Conservation (phyloP, 192 early-diverging fungal genomes). For the Chytriomyces sp. region DNA sequence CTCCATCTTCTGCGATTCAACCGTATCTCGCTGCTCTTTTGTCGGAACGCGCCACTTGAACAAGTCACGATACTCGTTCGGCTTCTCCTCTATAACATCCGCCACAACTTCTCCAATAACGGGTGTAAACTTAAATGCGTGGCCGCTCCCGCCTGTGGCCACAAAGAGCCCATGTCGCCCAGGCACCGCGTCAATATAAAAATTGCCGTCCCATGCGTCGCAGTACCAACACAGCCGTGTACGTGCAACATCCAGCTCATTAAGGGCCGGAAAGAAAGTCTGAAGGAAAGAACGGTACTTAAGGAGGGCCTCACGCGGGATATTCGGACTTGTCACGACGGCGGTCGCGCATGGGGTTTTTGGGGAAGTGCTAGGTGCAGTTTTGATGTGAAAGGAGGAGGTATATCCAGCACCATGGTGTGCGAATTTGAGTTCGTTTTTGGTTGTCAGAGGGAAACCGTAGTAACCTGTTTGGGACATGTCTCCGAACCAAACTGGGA, state of each 20-base stretch:
- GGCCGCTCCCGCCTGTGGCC: slow-evolving; percentile 61
- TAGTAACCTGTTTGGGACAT: slow-evolving; percentile 49
- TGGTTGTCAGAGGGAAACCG: slow-evolving; percentile 49
- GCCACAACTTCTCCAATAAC: slow-evolving; percentile 53
- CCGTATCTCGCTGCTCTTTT: neutral
- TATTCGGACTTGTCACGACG: slow-evolving; percentile 7
- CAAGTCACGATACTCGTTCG: neutral
- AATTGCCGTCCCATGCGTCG: slow-evolving; percentile 58
- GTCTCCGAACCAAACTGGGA: slow-evolving; percentile 59
- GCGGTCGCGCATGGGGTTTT: neutral
- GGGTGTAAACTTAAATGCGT: slow-evolving; percentile 62
- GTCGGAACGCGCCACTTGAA: slow-evolving; percentile 17
- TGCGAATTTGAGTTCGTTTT: slow-evolving; percentile 51
- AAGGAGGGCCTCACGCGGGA: slow-evolving; percentile 44
- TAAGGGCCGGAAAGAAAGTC: slow-evolving; percentile 42
- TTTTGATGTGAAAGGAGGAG: slow-evolving; percentile 31
- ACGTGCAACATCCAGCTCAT: slow-evolving; percentile 31
- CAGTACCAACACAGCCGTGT: slow-evolving; percentile 60
- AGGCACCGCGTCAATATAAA: slow-evolving; percentile 51
- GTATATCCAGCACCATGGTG: slow-evolving; percentile 50
- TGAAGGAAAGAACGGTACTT: slow-evolving; percentile 44
- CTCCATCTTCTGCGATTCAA: neutral
- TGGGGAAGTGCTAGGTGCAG: neutral
- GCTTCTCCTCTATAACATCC: slow-evolving; percentile 47
- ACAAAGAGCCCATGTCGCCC: slow-evolving; percentile 43